phyloP scores from a whole-genome alignment of 495 filamentous ascomycete species.

The Podospora pseudocomata region DNA sequence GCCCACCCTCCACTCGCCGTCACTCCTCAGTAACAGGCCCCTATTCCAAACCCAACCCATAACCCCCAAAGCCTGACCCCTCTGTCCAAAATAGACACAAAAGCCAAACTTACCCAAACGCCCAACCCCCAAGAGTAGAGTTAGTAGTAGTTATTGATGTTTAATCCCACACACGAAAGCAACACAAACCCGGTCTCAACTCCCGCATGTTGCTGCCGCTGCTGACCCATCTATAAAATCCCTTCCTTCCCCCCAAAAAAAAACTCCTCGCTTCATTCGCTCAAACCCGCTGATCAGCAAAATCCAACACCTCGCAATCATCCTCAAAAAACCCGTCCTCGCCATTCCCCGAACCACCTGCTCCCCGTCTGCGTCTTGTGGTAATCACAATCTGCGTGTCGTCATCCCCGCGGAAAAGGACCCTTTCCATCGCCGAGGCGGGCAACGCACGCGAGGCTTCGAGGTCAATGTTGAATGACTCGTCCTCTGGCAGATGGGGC shows the following conservation, averaged over 20 bases:
- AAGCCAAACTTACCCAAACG: background rate
- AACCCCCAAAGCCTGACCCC: background rate
- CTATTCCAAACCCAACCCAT: background rate
- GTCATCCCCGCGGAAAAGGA: conserved; percentile 60
- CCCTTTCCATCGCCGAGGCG: conserved; percentile 54
- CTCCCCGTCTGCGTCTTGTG: conserved; percentile 69
- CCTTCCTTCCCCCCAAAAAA: background rate
- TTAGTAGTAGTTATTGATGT: background rate
- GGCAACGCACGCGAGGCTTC: conserved; percentile 51
- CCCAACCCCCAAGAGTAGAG: background rate
- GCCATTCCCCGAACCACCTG: conserved; percentile 47
- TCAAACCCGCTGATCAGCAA: conserved; percentile 80
- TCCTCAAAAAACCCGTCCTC: conserved; percentile 90
- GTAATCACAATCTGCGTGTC: conserved; percentile 71
- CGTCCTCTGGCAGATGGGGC: conserved; percentile 50
- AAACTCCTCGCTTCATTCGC: conserved; percentile 2
- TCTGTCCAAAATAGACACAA: background rate
- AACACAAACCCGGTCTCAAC: background rate
- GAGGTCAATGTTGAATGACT: conserved; percentile 47
- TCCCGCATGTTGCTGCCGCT: background rate
- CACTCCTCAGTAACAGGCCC: background rate
- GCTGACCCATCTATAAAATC: background rate
- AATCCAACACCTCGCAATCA: conserved; percentile 89
- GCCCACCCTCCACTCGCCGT: background rate
- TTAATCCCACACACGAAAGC: background rate